Evolutionary conservation across 495 filamentous ascomycete genomes (phyloP), one percentile per base, ranked within the genome.

Genomic region (Neurospora terricola): DNA sequence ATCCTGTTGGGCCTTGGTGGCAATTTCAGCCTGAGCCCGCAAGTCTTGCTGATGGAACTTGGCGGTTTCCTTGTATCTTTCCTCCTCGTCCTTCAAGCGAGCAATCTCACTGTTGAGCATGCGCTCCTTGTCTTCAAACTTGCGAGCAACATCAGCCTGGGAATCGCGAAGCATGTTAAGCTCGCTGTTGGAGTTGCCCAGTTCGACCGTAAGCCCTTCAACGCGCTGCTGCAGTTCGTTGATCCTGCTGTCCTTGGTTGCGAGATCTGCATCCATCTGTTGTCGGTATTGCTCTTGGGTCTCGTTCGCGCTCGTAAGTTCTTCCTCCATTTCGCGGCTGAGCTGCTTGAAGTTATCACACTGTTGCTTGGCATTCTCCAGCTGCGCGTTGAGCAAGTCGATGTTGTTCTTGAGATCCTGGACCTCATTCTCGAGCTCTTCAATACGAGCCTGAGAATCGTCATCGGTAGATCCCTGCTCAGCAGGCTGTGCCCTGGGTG

Each of bases 21-120:
- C 92, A 78, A 99, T 99, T 34, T 94, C 90, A 30, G 94, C 94
- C 81, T 99, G 96, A 1, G 92, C 91, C 70, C 95, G 93, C 23
- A 98, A 84, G 76, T 98, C 94, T 71, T 94, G 92, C 81, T 95
- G 92, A 78, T 96, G 91, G 80, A 91, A 92, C 71, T 90, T 86
- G n/a, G 91, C 89, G 34, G 92, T 87, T 23, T 90, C 90, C 70
- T 88, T 86, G 77, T 94, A 90, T 70, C 93, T 87, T 76, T 96
- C 92, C 75, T 90, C 91, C 73, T 97, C 92, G 71, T 96, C 93
- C 78, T 92, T 95, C 27, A 98, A 81, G 42, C 93, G 88, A n/a
- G 87, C 83, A 30, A 97, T 90, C 73, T 97, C 92, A 3, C 88
- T 82, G 77, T 94, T 90, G 6, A 93, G 85, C 12, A 85, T 85